phyloP scores from a whole-genome alignment of 768 basidiomycete species.

The Strobilomyces echinocephalus region DNA sequence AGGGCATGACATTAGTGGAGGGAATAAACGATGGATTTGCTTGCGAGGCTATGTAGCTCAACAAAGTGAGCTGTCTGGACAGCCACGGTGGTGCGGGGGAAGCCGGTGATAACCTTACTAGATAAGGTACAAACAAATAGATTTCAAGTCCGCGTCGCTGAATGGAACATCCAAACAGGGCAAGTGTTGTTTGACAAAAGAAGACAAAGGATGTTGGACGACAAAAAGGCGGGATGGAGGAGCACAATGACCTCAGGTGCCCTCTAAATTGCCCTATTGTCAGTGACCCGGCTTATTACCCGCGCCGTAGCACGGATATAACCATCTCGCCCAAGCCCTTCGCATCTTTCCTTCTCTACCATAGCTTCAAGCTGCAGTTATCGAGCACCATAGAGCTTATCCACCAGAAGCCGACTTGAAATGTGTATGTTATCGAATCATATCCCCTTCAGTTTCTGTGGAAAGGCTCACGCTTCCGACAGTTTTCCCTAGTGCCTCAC shows the following conservation, averaged over 20 bases:
- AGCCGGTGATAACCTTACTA: background rate
- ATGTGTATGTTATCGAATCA: conserved; percentile 21
- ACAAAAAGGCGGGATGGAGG: conserved; percentile 19
- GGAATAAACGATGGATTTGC: too few relatives aligned
- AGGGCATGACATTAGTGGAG: too few relatives aligned
- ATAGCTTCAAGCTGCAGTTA: conserved; percentile 1
- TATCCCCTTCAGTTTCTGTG: background rate
- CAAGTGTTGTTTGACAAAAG: conserved; percentile 20
- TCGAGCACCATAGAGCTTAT: background rate
- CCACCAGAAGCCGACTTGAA: conserved; percentile 7
- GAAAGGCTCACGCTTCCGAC: background rate
- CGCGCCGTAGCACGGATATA: conserved; percentile 11
- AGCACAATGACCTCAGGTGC: conserved; percentile 7
- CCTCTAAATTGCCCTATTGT: conserved; percentile 10
- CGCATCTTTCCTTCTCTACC: background rate
- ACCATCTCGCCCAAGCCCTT: background rate
- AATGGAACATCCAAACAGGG: conserved; percentile 15
- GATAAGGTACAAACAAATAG: conserved; percentile 15
- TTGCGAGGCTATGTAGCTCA: too few relatives aligned
- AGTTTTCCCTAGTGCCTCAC: conserved; percentile 25
- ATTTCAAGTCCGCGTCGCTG: conserved; percentile 16
- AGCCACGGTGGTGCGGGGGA: too few relatives aligned
- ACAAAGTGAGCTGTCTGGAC: too few relatives aligned
- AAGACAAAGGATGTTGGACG: conserved; percentile 20
- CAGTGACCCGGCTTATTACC: conserved; percentile 1